Base-by-base conservation (phyloP, 192 early-diverging fungal species). In the Linnemannia schmuckeri region DNA sequence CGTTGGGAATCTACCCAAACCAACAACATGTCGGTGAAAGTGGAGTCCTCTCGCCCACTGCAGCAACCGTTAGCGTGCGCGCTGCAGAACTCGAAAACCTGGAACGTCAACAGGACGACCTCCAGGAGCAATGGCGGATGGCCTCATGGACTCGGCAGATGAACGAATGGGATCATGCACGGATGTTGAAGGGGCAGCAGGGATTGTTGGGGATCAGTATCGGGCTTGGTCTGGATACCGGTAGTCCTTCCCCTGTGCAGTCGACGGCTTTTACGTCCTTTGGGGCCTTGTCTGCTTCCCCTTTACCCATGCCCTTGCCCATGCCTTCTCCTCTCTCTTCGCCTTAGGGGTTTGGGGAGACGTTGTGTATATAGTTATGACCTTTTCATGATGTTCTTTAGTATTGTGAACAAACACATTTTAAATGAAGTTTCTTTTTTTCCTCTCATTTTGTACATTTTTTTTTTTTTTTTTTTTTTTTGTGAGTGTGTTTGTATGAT, bases 111-210 rank as follows among this genome's bases (percentile, higher is more conserved):
- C 85, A 81, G 46, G 75, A 87, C 17, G 76, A 74, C 3, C 35
- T 87, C 3, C 85, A 87, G 20, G 76, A 87, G 40, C 75, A 78
- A 37, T 87, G 85, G 85, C 75, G 85, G 24, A 69, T 87, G 57
- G 76, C 78, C 17, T 87, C 85, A 1, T 87, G 85, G 85, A 87
- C 85, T 0, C 70, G 85, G 0, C 85, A 87, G 66, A 18, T 87
- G 30, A 87, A 87, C 42, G 85, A 87, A 30, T 87, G 85, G 85
- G 85, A 87, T 18, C 85, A 87, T 66, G 85, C 85, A 10, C n/a
- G 85, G 54, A 87, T 74, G 76, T 49, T 87, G 46, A 81, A 81
- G 46, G 49, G 61, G 2, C 85, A 87, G 33, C 72, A 80, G 22
- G 63, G 81, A 6, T 27, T 81, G 27, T 49, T 87, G 13, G 85